These are phyloP conservation scores for Westerdykella sp. DNA, from an alignment of 2,329 filamentous ascomycete genomes.

Conservation along the genomic window DNA sequence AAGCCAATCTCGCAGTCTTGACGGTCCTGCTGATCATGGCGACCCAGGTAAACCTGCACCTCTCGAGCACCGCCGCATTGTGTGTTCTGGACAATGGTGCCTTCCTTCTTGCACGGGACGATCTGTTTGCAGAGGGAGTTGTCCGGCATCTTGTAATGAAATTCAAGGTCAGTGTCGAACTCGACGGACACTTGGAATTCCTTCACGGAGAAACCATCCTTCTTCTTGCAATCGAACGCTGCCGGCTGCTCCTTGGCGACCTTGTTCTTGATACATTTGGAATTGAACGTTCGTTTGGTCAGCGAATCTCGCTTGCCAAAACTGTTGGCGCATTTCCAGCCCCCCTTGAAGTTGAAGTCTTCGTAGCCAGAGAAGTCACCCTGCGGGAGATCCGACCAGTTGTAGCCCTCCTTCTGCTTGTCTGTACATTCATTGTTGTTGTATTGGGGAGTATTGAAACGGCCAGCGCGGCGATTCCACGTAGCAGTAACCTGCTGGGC, in stretches of 20 bases:
- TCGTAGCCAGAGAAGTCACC: constrained; percentile 59
- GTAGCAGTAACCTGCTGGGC: constrained; percentile 43
- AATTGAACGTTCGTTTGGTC: constrained; percentile 41
- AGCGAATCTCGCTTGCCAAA: constrained; percentile 54
- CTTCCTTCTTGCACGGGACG: constrained; percentile 58
- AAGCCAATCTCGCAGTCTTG: constrained; percentile 64
- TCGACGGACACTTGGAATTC: constrained; percentile 67
- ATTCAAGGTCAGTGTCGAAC: constrained; percentile 72
- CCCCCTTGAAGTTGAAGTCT: constrained; percentile 64
- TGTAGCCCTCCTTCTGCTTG: constrained; percentile 64
- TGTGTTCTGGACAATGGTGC: constrained; percentile 68
- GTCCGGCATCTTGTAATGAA: constrained; percentile 82
- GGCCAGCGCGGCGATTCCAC: constrained; percentile 46
- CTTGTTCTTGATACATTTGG: constrained; percentile 39
- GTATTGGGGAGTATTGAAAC: constrained; percentile 64
- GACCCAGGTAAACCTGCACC: constrained; percentile 62
- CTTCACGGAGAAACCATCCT: constrained; percentile 64
- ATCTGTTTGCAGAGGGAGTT: constrained; percentile 76
- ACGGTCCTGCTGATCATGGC: constrained; percentile 43
- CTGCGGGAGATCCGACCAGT: constrained; percentile 59
- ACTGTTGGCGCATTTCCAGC: constrained; percentile 61
- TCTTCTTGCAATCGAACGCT: constrained; percentile 60
- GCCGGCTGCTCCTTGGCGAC: constrained; percentile 49
- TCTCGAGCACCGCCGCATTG: constrained; percentile 89
- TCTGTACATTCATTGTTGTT: constrained; percentile 69